Conservation (phyloP, 768 basidiomycete genomes). For the Lentinus tigrinus region DNA sequence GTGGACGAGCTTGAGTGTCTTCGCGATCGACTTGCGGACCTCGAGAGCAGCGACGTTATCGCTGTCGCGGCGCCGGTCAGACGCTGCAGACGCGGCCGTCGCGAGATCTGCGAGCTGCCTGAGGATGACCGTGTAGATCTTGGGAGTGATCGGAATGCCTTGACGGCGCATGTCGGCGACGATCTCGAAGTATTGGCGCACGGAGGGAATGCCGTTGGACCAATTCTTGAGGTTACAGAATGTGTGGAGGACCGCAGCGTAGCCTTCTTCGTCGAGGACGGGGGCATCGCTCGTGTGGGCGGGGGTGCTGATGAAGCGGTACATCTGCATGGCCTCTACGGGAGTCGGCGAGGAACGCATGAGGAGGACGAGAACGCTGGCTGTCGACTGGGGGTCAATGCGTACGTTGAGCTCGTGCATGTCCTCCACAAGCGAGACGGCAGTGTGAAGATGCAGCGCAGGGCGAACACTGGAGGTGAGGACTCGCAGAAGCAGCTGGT, state of each 20-base stretch:
- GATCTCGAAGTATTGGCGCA: conserved; percentile 60
- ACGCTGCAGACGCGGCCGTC: conserved; percentile 12
- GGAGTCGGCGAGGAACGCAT: conserved; percentile 61
- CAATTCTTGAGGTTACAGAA: conserved; percentile 60
- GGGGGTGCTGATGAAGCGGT: conserved; percentile 41
- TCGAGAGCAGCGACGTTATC: conserved; percentile 8
- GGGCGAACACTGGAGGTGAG: conserved; percentile 40
- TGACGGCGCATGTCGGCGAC: conserved; percentile 76
- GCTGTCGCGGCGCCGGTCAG: not conserved
- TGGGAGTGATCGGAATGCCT: conserved; percentile 53
- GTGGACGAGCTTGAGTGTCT: conserved; percentile 64
- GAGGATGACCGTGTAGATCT: conserved; percentile 70
- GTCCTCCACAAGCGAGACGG: conserved; percentile 57
- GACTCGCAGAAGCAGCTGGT: conserved; percentile 39
- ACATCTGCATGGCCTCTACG: conserved; percentile 62
- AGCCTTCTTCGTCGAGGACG: conserved; percentile 56
- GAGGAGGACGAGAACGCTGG: conserved; percentile 57
- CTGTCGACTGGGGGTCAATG: conserved; percentile 42
- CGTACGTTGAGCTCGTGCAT: conserved; percentile 56
- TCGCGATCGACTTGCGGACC: conserved; percentile 24
- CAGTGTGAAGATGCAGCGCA: conserved; percentile 47
- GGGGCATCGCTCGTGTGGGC: conserved; percentile 15
- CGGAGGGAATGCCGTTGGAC: conserved; percentile 25
- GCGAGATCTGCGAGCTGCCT: conserved; percentile 51
- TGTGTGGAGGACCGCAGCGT: conserved; percentile 59